Conservation (phyloP, 345 rosid species). For the Eucalyptus regnans region DNA sequence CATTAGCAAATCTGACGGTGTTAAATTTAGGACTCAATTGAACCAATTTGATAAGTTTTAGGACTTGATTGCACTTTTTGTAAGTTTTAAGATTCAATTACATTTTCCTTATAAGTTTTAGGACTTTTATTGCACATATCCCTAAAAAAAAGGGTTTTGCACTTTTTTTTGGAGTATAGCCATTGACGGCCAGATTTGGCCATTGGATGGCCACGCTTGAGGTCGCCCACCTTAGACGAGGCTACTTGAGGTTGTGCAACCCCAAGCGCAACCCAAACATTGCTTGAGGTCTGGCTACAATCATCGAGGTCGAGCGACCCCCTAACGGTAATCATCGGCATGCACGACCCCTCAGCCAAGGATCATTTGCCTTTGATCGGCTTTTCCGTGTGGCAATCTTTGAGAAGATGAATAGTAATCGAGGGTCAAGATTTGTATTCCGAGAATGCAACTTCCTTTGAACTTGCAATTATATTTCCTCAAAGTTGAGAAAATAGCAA, state of each 20-base stretch:
- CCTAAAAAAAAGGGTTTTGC: accelerated
- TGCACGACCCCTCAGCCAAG: accelerated
- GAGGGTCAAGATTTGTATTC: accelerated
- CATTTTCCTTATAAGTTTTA: too few species aligned
- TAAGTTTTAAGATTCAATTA: too few species aligned
- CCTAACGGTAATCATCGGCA: accelerated
- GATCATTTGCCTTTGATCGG: accelerated
- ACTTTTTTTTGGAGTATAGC: too few species aligned
- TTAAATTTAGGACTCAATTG: too few species aligned
- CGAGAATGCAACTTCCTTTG: too few species aligned
- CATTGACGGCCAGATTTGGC: accelerated
- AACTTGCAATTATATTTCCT: accelerated
- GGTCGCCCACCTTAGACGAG: accelerated
- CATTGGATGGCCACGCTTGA: accelerated
- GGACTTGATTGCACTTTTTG: too few species aligned
- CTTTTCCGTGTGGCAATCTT: accelerated
- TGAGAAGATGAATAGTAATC: too few species aligned
- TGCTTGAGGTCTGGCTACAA: accelerated
- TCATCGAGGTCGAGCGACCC: accelerated
- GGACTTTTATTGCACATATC: too few species aligned
- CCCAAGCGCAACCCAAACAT: too few species aligned
- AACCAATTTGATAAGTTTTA: too few species aligned
- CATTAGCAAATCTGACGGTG: too few species aligned
- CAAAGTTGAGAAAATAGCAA: accelerated
- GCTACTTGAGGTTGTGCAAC: too few species aligned